Evolutionary conservation across 345 rosid species (phyloP).

Genomic region (Adansonia digitata): DNA sequence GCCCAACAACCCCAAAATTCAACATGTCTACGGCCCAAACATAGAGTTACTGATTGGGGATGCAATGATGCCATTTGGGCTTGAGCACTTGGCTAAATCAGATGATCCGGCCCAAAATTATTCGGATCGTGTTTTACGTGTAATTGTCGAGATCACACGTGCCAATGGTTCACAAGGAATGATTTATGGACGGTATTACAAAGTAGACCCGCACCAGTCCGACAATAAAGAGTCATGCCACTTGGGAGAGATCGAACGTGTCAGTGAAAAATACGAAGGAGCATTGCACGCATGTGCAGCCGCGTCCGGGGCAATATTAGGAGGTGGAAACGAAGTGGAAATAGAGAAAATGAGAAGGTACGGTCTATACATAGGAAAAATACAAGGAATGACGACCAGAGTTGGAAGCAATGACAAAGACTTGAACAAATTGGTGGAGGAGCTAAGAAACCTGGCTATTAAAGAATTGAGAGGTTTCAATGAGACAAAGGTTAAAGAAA

Average conservation of each 20-base stretch:
- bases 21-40: conserved; percentile 30
- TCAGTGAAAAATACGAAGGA: conserved; percentile 43
- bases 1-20: conserved; percentile 6
- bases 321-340: conserved; percentile 55
- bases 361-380: conserved; percentile 42
- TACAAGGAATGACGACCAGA: conserved; percentile 23
- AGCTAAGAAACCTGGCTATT: conserved; percentile 11
- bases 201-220: not conserved
- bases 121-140: conserved; percentile 37
- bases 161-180: conserved; percentile 46
- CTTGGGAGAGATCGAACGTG: not conserved
- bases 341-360: conserved; percentile 43
- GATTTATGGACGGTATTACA: conserved; percentile 30
- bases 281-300: conserved; percentile 44
- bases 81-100: conserved; percentile 37
- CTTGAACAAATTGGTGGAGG: conserved; percentile 11
- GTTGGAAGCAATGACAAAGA: not conserved
- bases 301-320: conserved; percentile 60
- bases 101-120: conserved; percentile 15
- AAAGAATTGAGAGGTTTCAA: not conserved
- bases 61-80: conserved; percentile 40
- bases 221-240: not conserved
- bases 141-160: conserved; percentile 45
- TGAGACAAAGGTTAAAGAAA: not conserved
- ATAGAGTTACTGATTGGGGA: conserved; percentile 43